Evolutionary conservation across 1,139 yeast species (phyloP), one percentile per base, ranked within the genome.

Genomic region (Protomyces gravidus): DNA sequence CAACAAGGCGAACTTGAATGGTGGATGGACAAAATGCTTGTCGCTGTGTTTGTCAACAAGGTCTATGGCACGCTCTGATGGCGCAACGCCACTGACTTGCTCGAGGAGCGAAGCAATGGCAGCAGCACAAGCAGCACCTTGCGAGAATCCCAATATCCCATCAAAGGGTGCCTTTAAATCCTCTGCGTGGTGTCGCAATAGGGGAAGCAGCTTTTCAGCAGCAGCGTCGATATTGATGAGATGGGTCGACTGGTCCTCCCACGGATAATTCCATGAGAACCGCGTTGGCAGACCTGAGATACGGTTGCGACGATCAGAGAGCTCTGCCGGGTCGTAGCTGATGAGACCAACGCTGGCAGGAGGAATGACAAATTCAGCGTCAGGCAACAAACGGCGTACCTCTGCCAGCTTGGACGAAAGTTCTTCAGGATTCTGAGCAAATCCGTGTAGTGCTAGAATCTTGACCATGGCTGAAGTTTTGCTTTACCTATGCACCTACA

Each of bases 131-230:
- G 95, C 95, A 1, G 96, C 94, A 64, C 98, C 98, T 71, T 92
- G 97, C 15, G 94, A 85, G 69, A 90, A 92, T 1, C 97, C 97
- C 59, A 90, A 73, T 30, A 90, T 77, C 3, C 97, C 97, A 60
- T 83, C 85, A 68, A 85, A 89, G 0, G 97, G 97, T 0, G 97
- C 97, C 64, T 89, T 77, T 62, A 76, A 73, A 50, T 76, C 75
- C 65, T 87, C 21, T 1, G 42, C 42, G 19, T 36, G 42, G 23
- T 36, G 17, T 17, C 21, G 42, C 64, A 88, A 82, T 61, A 84
- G 76, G 71, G 57, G 57, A 7, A 30, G 32, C 13, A 52, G 15
- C 15, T 40, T 28, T 5, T n/a, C 27, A 11, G 33, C 23, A 30
- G 30, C 30, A 6, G 57, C 57, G 28, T 52, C 57, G 13, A 52